Evolutionary conservation across 345 rosid genomes (phyloP), one percentile per base, ranked within the genome.

Genomic region (Microcos paniculata): DNA sequence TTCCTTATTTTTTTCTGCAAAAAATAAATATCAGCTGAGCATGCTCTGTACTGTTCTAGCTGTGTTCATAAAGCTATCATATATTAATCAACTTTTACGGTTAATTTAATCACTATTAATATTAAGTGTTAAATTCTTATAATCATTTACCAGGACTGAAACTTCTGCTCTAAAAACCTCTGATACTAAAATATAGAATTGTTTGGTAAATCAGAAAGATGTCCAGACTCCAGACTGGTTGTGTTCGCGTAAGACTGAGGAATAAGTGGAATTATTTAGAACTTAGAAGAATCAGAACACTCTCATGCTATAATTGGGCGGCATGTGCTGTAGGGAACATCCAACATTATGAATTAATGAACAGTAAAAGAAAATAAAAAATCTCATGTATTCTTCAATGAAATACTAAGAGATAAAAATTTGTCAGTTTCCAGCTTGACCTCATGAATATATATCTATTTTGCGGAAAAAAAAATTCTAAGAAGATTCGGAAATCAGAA

Each of bases 231-330:
- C n/a, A n/a, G n/a, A n/a, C n/a, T n/a, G 71, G 7, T 45, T 26
- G 15, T 45, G 11, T 45, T 45, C n/a, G 55, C 24, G 28, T 16
- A 45, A 46, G 56, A n/a, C n/a, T 45, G 53, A 45, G 53, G 35
- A 43, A 43, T n/a, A n/a, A n/a, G 33, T 67, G 3, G 23, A 45
- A 67, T 26, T 67, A 67, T 67, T 43, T 67, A 7, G 55, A 45
- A 24, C n/a, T n/a, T n/a, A n/a, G n/a, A n/a, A n/a, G 71, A 67
- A 67, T 67, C 71, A 16, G 24, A 28, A 48, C 58, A 69, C 1
- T 48, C 28, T 19, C 58, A 69, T 48, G 16, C 42, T 51, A 69
- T 48, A 42, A 48, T 46, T 68, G 46, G 57, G 19, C 35, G 26
- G 9, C 62, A 26, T 69, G 73, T 19, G 59, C 43, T 51, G 0